phyloP scores from a whole-genome alignment of 768 basidiomycete species.

The Phlegmacium glaucopus region DNA sequence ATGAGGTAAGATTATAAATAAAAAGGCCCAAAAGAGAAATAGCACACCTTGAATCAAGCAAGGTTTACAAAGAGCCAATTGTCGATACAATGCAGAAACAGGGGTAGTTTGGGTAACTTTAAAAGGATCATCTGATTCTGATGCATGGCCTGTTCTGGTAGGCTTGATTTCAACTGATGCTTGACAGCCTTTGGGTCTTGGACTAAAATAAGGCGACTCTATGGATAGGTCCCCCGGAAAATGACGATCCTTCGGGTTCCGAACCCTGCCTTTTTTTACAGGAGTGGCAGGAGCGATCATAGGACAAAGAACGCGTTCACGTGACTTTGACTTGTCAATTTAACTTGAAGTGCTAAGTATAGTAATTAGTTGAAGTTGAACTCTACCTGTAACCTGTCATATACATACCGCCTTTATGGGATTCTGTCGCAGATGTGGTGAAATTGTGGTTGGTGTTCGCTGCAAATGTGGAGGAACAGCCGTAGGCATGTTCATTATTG shows the following conservation, averaged over 20 bases:
- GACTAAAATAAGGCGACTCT: slow-evolving; percentile 16
- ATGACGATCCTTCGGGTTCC: slow-evolving; percentile 2
- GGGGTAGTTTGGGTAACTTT: neutral
- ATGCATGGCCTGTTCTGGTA: too few species aligned
- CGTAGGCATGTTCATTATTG: slow-evolving; percentile 55
- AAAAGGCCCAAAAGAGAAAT: neutral
- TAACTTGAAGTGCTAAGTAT: neutral
- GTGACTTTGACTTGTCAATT: slow-evolving; percentile 6
- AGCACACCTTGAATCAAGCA: slow-evolving; percentile 36
- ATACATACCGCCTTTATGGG: slow-evolving; percentile 55
- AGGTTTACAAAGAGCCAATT: slow-evolving; percentile 15
- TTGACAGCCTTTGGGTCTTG: neutral
- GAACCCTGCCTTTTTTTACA: too few species aligned
- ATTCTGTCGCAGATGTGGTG: slow-evolving; percentile 83
- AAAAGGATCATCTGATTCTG: neutral
- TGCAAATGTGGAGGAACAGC: slow-evolving; percentile 80
- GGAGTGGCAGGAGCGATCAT: too few species aligned
- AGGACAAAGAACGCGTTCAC: neutral
- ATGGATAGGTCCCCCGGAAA: slow-evolving; percentile 3
- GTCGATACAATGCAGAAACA: neutral
- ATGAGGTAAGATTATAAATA: neutral
- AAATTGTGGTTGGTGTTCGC: slow-evolving; percentile 67
- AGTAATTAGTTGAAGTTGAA: too few species aligned
- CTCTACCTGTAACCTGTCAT: too few species aligned
- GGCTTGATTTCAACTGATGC: neutral